Conservation (phyloP, 1,284 basidiomycete genomes). For the Cutaneotrichosporon sp. region DNA sequence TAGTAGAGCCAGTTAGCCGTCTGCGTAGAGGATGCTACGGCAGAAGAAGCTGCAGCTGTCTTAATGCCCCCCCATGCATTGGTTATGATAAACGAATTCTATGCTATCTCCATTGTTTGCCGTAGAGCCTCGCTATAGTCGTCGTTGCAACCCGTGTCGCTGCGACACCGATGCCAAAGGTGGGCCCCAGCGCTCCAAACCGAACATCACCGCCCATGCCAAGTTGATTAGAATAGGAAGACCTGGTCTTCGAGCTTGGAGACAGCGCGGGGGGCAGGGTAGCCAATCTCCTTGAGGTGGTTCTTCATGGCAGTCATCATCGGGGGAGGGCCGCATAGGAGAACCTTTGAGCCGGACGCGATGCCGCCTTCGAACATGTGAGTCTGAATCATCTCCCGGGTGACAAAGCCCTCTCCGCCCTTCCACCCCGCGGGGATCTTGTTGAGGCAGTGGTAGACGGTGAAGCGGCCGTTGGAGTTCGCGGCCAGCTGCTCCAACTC, state of each 20-base stretch:
- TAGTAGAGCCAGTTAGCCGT: no score
- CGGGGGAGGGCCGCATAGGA: conserved; percentile 89
- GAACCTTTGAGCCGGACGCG: conserved; percentile 66
- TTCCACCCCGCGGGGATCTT: conserved; percentile 82
- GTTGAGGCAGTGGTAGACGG: conserved; percentile 75
- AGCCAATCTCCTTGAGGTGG: conserved; percentile 78
- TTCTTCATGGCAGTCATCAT: conserved; percentile 99
- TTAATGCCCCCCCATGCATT: no score
- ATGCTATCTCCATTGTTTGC: no score
- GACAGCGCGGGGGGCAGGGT: conserved; percentile 80
- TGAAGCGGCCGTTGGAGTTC: conserved; percentile 61
- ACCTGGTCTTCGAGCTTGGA: conserved; percentile 91
- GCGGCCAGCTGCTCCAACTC: conserved; percentile 69
- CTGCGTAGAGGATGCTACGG: no score
- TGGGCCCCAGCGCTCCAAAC: no score
- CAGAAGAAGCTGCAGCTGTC: no score
- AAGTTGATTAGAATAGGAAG: conserved; percentile 43
- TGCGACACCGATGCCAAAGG: no score
- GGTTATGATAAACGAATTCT: no score
- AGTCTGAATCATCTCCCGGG: conserved; percentile 85
- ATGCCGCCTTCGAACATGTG: conserved; percentile 52
- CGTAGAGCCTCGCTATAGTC: no score
- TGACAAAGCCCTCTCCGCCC: conserved; percentile 86
- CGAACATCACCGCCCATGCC: background rate
- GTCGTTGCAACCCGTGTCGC: no score